These are phyloP conservation scores for Neophaeococcomyces aloes DNA, from an alignment of 2,329 filamentous ascomycete genomes.

Conservation along the genomic window DNA sequence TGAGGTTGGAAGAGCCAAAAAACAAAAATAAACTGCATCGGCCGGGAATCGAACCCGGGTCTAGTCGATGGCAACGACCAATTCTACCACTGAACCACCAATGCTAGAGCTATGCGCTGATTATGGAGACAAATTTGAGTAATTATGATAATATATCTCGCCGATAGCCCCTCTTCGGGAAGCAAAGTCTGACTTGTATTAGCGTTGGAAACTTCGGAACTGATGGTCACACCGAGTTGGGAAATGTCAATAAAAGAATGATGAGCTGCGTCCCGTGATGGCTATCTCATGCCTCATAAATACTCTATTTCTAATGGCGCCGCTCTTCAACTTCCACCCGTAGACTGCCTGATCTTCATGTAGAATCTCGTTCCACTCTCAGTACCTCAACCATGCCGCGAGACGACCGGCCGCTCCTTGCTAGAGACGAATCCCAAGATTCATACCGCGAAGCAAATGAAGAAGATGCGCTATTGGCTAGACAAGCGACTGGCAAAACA, in stretches of 20 bases:
- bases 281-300: too few relatives aligned
- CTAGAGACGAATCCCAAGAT: slow-evolving; percentile 48
- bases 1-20: not conserved
- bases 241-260: too few relatives aligned
- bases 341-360: not conserved
- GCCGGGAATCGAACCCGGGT: slow-evolving; percentile 12
- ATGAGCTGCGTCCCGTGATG: too few relatives aligned
- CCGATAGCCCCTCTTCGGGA: too few relatives aligned
- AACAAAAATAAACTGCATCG: slow-evolving; percentile 6
- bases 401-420: slow-evolving; percentile 43
- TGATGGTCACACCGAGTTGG: too few relatives aligned
- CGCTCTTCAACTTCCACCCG: too few relatives aligned
- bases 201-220: too few relatives aligned
- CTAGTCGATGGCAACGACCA: slow-evolving; percentile 24
- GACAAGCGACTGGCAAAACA: slow-evolving; percentile 34
- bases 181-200: too few relatives aligned
- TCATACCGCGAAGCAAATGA: slow-evolving; percentile 48
- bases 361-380: not conserved
- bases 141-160: not conserved
- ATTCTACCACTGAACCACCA: slow-evolving; percentile 22
- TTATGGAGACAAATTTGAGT: not conserved
- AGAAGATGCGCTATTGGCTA: slow-evolving; percentile 53
- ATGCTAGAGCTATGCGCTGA: slow-evolving; percentile 2
- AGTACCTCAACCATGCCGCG: slow-evolving; percentile 10
- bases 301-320: too few relatives aligned